Percentiles rank a stretch among this genome's conserved stretches.
phyloP scores from a whole-genome alignment of 148 eudicot genomes.

The Vaccinium corymbosum region DNA sequence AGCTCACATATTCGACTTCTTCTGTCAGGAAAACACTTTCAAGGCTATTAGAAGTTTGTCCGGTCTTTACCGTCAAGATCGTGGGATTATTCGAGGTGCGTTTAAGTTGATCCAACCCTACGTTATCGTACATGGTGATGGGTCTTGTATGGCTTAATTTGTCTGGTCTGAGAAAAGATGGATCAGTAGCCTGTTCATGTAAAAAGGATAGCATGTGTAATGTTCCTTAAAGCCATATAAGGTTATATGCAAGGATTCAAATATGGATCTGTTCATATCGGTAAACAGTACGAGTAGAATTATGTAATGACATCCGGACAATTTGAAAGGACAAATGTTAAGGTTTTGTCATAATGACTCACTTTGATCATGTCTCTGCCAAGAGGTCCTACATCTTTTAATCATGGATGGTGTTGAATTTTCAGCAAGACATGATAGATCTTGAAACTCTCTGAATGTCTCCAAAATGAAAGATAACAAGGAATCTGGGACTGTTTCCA shows the following conservation, averaged over 20 bases:
- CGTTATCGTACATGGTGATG: not conserved
- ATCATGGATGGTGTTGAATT: not conserved
- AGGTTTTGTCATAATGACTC: slow-evolving; percentile 15
- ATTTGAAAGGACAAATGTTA: slow-evolving; percentile 14
- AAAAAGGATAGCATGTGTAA: not conserved
- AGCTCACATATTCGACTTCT: too few species aligned
- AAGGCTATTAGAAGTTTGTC: not conserved
- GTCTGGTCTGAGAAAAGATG: not conserved
- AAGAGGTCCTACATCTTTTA: slow-evolving; percentile 19
- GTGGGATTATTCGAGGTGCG: not conserved
- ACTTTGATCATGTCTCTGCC: slow-evolving; percentile 1
- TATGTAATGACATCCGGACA: slow-evolving; percentile 9
- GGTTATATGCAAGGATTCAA: not conserved
- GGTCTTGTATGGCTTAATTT: not conserved
- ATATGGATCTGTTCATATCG: not conserved
- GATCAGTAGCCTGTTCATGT: not conserved
- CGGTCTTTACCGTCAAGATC: not conserved
- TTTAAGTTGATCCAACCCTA: not conserved
- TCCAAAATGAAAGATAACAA: slow-evolving; percentile 14
- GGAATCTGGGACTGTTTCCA: slow-evolving; percentile 10
- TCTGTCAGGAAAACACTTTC: not conserved
- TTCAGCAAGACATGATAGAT: slow-evolving; percentile 5
- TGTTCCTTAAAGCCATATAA: not conserved
- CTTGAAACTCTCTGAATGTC: slow-evolving; percentile 6
- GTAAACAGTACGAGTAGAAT: not conserved